Conservation (phyloP, 257 asterid genomes). For the Orobanche coerulescens region DNA sequence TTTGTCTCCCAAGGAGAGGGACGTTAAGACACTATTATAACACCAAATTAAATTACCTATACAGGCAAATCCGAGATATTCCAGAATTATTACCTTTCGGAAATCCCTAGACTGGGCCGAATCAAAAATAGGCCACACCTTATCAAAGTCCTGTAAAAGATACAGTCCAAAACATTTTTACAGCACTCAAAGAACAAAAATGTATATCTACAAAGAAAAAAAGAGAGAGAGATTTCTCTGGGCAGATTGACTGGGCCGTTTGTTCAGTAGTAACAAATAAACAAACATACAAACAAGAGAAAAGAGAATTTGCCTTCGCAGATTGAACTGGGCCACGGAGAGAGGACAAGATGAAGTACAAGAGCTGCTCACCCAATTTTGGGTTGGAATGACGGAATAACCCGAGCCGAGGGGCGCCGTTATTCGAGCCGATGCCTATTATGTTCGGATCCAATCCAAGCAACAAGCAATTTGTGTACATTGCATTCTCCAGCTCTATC, state of each 20-base stretch:
- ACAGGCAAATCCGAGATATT: conserved; percentile 1
- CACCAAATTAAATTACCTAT: conserved; percentile 10
- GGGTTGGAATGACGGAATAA: conserved; percentile 98
- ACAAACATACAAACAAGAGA: neutral
- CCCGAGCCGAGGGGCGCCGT: conserved; percentile 80
- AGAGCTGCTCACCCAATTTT: conserved; percentile 94
- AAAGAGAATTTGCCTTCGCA: conserved; percentile 46
- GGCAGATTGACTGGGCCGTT: conserved; percentile 33
- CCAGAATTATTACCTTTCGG: conserved; percentile 58
- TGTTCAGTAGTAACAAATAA: neutral
- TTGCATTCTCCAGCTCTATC: conserved; percentile 98
- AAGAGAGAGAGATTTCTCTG: conserved; percentile 34
- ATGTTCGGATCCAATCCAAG: conserved; percentile 91
- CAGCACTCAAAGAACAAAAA: neutral
- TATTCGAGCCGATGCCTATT: conserved; percentile 83
- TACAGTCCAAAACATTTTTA: conserved; percentile 8
- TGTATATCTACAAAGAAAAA: neutral
- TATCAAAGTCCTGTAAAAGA: conserved; percentile 79
- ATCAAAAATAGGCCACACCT: conserved; percentile 99
- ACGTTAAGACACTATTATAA: neutral
- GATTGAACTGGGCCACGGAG: conserved; percentile 98
- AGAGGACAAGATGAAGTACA: conserved; percentile 83
- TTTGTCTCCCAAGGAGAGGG: conserved; percentile 6
- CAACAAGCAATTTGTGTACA: conserved; percentile 98
- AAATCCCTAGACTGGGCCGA: conserved; percentile 99